A percentile compares a stretch with the other conserved stretches of the same genome.
Conservation (phyloP, 1,284 basidiomycete species). For the Moesziomyces globuligerus region DNA sequence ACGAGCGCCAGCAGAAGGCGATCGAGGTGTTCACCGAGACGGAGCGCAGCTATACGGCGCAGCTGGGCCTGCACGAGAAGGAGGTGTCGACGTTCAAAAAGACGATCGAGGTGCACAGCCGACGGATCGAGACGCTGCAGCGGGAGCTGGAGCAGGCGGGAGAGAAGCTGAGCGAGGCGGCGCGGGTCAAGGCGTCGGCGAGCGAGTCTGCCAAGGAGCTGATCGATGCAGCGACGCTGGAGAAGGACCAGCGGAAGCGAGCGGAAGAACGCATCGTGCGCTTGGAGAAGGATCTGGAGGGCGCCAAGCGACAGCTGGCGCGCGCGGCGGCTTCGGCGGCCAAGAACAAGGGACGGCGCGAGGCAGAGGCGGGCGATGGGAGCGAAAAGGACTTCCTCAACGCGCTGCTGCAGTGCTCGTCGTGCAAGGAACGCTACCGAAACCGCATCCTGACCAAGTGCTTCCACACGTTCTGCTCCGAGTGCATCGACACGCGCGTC, state of each 20-base stretch:
- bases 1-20: conserved; percentile 82
- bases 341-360: conserved; percentile 54
- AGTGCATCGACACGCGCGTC: conserved; percentile 85
- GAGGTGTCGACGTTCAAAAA: conserved; percentile 68
- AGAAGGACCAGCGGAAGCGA: conserved; percentile 43
- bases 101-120: conserved; percentile 51
- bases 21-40: conserved; percentile 78
- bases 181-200: conserved; percentile 22
- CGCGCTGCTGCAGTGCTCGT: conserved; percentile 89
- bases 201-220: conserved; percentile 56
- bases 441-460: conserved; percentile 90
- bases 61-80: conserved; percentile 74
- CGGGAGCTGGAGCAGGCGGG: conserved; percentile 62
- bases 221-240: conserved; percentile 31
- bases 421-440: conserved; percentile 85
- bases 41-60: conserved; percentile 73
- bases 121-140: conserved; percentile 63
- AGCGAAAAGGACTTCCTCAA: conserved; percentile 73
- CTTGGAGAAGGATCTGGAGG: conserved; percentile 55
- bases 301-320: conserved; percentile 51
- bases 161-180: conserved; percentile 36
- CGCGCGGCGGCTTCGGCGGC: conserved; percentile 54
- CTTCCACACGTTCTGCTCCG: conserved; percentile 92
- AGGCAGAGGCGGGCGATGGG: conserved; percentile 33
- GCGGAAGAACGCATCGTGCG: conserved; percentile 49